Evolutionary conservation across 257 asterid genomes (phyloP).

Genomic region (Rauvolfia tetraphylla): DNA sequence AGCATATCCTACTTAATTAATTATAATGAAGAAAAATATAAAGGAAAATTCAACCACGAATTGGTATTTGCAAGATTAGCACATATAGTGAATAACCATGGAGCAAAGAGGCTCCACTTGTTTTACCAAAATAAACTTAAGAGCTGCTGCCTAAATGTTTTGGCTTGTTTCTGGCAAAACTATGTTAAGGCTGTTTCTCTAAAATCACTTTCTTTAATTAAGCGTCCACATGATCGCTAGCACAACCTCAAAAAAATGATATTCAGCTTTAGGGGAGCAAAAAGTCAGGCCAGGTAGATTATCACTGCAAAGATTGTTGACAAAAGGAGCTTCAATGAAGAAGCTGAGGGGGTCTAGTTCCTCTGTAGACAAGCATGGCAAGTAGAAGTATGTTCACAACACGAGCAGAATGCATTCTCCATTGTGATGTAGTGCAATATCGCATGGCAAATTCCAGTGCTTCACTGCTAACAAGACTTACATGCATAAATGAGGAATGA

Average conservation of each 20-base stretch:
- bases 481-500: background rate
- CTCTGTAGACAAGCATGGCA: background rate
- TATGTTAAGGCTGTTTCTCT: background rate
- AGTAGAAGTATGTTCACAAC: background rate
- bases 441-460: background rate
- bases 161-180: background rate
- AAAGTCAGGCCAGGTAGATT: background rate
- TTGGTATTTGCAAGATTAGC: background rate
- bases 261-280: background rate
- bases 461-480: background rate
- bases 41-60: no score
- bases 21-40: no score
- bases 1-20: background rate
- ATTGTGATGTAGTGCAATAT: background rate
- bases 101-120: background rate
- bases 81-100: background rate
- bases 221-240: no score
- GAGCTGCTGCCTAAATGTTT: background rate
- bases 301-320: background rate
- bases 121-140: background rate
- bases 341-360: background rate
- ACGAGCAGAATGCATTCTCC: background rate
- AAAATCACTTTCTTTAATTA: no score
- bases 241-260: no score
- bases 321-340: background rate